phyloP scores from a whole-genome alignment of 2,329 filamentous ascomycete species.

The Verticillium longisporum region DNA sequence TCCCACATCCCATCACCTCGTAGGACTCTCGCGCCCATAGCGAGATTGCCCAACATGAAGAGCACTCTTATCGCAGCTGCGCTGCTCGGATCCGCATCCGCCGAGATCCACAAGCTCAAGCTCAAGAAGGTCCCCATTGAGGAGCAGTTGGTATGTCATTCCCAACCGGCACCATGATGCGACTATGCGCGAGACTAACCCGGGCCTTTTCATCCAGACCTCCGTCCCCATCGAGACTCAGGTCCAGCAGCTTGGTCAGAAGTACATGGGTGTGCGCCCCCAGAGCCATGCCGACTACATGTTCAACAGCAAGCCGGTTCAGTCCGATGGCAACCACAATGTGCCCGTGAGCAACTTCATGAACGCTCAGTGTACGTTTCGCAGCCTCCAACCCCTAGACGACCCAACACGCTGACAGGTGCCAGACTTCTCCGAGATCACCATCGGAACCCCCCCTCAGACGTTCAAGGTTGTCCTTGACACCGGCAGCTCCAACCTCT shows the following conservation, averaged over 20 bases:
- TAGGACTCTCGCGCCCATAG: not conserved
- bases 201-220: conserved; percentile 41
- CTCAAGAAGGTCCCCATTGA: conserved; percentile 91
- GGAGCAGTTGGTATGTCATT: conserved; percentile 77
- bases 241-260: conserved; percentile 78
- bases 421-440: conserved; percentile 93
- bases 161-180: not conserved
- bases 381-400: not conserved
- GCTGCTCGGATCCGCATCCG: conserved; percentile 76
- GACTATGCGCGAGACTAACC: conserved; percentile 8
- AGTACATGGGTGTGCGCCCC: conserved; percentile 84
- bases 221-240: conserved; percentile 75
- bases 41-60: conserved; percentile 64
- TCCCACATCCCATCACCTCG: not conserved
- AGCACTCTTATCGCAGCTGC: conserved; percentile 70
- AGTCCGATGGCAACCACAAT: conserved; percentile 62
- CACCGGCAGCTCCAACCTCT: conserved; percentile 97
- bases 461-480: conserved; percentile 97
- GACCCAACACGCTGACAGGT: not conserved
- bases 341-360: conserved; percentile 95
- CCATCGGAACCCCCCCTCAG: conserved; percentile 86
- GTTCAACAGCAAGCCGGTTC: conserved; percentile 68
- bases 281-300: conserved; percentile 65
- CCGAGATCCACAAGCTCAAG: conserved; percentile 91
- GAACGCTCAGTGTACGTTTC: conserved; percentile 90